Conservation (phyloP, 371 early-diverging fungal species). For the Syncephalastrum racemosum region DNA sequence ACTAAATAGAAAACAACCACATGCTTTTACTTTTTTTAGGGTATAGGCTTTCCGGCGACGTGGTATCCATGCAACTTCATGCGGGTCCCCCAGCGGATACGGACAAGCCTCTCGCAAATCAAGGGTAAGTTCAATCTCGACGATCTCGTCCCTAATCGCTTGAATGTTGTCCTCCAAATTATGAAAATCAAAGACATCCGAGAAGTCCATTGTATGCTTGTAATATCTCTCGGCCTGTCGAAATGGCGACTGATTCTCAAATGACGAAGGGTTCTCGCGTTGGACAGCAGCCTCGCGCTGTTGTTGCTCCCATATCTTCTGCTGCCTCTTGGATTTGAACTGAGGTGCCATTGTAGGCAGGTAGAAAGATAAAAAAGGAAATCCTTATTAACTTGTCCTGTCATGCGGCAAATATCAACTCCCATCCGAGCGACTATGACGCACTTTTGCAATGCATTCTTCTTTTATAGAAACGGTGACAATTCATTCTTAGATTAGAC, state of each 20-base stretch:
- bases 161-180: constrained; percentile 15
- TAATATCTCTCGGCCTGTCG: constrained; percentile 71
- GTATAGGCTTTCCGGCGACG: constrained; percentile 27
- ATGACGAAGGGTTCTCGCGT: constrained; percentile 22
- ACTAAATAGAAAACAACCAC: not conserved
- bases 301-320: constrained; percentile 35
- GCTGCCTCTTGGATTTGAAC: constrained; percentile 33
- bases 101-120: constrained; percentile 4
- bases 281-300: constrained; percentile 22
- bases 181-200: constrained; percentile 55
- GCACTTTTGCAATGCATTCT: no score
- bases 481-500: no score
- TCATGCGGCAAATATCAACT: no score
- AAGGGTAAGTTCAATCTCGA: constrained; percentile 23
- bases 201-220: constrained; percentile 58
- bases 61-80: not conserved
- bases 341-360: constrained; percentile 3
- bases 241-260: constrained; percentile 69
- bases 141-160: constrained; percentile 20
- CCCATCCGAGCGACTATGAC: no score
- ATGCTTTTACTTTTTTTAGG: constrained; percentile 24
- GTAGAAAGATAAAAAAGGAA: no score
- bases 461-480: no score
- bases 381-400: no score
- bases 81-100: constrained; percentile 1